Percentiles rank a stretch among this genome's conserved stretches.
These are phyloP conservation scores for Camellia granthamiana DNA, from an alignment of 148 eudicot genomes.

Conservation along the genomic window DNA sequence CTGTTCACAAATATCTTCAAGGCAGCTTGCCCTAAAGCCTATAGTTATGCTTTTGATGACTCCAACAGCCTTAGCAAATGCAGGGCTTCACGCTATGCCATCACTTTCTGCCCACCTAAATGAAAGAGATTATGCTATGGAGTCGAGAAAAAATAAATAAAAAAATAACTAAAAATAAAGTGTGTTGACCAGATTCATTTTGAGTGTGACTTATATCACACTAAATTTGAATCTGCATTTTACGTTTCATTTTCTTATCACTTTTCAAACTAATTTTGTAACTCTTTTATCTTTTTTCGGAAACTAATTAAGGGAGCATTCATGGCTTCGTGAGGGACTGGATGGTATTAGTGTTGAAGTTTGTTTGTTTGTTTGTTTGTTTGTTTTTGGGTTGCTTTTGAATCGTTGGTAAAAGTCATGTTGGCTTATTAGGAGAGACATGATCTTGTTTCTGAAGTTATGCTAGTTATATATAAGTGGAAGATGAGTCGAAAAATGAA, in stretches of 20 bases:
- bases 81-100: slow-evolving; percentile 66
- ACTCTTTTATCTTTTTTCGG: no score
- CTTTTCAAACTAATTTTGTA: no score
- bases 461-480: neutral
- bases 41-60: slow-evolving; percentile 86
- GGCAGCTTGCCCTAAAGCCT: slow-evolving; percentile 83
- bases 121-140: neutral
- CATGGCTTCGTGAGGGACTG: no score
- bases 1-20: slow-evolving; percentile 66
- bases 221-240: no score
- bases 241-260: no score
- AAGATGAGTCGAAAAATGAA: neutral
- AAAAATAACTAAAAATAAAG: no score
- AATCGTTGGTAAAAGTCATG: neutral
- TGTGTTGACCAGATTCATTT: no score
- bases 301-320: no score
- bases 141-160: no score
- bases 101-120: slow-evolving; percentile 84
- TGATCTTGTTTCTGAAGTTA: neutral
- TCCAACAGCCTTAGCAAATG: slow-evolving; percentile 74
- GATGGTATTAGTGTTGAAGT: no score
- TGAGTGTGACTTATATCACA: neutral
- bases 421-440: slow-evolving; percentile 7
- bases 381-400: no score
- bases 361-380: no score